Percentiles rank a stretch among this genome's conserved stretches.
Conservation (phyloP, 805 yeast species). For the Wickerhamomyces bovis region DNA sequence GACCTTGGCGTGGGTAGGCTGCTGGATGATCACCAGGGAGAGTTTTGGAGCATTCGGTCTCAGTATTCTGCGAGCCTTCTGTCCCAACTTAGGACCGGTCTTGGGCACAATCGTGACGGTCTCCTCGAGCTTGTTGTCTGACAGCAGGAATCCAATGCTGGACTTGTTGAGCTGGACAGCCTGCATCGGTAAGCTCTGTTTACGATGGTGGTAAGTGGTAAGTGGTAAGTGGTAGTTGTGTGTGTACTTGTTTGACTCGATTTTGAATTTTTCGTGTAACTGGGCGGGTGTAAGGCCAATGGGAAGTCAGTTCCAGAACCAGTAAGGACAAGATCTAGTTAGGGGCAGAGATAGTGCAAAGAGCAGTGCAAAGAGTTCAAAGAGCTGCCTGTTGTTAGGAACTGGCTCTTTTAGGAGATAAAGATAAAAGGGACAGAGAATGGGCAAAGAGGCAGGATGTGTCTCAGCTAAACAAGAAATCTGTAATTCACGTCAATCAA, state of each 20-base stretch:
- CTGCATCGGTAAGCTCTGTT: not conserved
- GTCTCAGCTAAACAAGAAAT: too few species aligned
- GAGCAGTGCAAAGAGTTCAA: too few species aligned
- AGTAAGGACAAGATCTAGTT: not conserved
- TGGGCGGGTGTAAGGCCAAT: not conserved
- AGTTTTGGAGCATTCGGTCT: constrained; percentile 17
- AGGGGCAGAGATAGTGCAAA: not conserved
- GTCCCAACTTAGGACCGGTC: constrained; percentile 5
- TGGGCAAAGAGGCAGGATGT: too few species aligned
- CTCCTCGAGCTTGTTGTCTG: constrained; percentile 5
- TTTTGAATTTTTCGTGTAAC: not conserved
- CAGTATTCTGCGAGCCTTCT: constrained; percentile 9
- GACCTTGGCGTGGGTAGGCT: constrained; percentile 27
- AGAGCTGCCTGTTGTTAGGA: too few species aligned
- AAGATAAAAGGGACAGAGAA: too few species aligned
- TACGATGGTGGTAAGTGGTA: not conserved
- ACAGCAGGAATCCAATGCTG: constrained; percentile 18
- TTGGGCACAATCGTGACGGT: constrained; percentile 9
- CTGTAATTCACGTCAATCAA: too few species aligned
- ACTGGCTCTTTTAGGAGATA: too few species aligned
- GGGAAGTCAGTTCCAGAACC: not conserved
- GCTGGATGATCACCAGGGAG: constrained; percentile 22
- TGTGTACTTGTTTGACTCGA: not conserved
- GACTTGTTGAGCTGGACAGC: constrained; percentile 14
- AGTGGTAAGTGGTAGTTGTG: not conserved